Conservation (phyloP, 164 flowering plant genomes). For the Magnolia sinica region DNA sequence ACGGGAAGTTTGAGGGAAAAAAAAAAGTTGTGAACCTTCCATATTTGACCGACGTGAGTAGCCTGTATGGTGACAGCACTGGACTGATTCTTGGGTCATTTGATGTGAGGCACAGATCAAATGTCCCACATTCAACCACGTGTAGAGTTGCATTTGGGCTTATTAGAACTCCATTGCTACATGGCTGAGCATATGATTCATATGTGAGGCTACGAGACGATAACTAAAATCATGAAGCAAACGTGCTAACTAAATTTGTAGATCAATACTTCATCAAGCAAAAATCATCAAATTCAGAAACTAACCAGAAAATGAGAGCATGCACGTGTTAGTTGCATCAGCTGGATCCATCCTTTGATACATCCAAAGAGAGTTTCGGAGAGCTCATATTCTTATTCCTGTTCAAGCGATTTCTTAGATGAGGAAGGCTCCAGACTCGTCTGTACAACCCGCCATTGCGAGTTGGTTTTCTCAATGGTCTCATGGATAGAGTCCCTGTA, state of each 20-base stretch:
- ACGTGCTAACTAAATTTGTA: neutral
- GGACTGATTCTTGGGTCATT: too few relatives aligned
- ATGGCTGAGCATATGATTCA: neutral
- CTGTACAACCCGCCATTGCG: neutral
- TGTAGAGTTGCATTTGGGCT: neutral
- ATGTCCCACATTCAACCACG: too few relatives aligned
- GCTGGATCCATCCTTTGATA: neutral
- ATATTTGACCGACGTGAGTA: too few relatives aligned
- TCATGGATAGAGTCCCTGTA: conserved; percentile 11
- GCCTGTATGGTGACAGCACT: too few relatives aligned
- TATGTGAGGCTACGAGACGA: neutral
- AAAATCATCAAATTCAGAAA: neutral
- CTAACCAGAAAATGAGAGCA: neutral
- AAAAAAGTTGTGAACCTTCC: too few relatives aligned
- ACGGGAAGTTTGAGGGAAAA: too few relatives aligned
- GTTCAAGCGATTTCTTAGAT: conserved; percentile 7
- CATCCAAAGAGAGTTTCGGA: conserved; percentile 1
- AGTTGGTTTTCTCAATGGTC: conserved; percentile 4
- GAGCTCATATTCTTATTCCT: conserved; percentile 1
- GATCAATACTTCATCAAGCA: neutral
- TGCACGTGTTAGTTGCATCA: neutral
- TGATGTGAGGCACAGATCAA: too few relatives aligned
- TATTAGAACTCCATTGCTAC: neutral
- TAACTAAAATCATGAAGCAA: neutral
- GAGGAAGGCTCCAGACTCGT: conserved; percentile 15